A percentile compares a stretch with the other conserved stretches of the same genome.
phyloP scores from a whole-genome alignment of 768 basidiomycete genomes.

The Cystobasidium tubakii region DNA sequence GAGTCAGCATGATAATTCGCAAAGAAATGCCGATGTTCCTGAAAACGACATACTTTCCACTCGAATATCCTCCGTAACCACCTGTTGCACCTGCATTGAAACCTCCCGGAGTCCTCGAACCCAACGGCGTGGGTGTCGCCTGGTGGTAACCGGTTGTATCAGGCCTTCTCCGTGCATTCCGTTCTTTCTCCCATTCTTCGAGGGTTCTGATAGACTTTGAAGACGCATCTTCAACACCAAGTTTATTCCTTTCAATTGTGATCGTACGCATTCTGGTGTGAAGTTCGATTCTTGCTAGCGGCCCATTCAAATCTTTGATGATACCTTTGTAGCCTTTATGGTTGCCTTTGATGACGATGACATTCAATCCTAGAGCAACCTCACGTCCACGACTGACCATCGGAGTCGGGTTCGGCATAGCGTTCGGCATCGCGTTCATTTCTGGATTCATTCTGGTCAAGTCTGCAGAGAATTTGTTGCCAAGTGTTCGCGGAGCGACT shows the following conservation, averaged over 20 bases:
- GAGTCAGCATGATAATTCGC: neutral
- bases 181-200: neutral
- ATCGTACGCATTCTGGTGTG: slow-evolving; percentile 80
- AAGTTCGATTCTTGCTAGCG: slow-evolving; percentile 81
- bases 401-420: slow-evolving; percentile 16
- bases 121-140: neutral
- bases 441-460: slow-evolving; percentile 67
- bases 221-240: neutral
- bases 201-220: neutral
- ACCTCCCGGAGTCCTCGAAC: slow-evolving; percentile 39
- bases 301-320: slow-evolving; percentile 91
- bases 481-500: slow-evolving; percentile 64
- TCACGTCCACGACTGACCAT: slow-evolving; percentile 37
- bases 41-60: slow-evolving; percentile 50
- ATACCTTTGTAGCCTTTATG: slow-evolving; percentile 85
- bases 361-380: slow-evolving; percentile 57
- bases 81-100: slow-evolving; percentile 42
- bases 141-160: neutral
- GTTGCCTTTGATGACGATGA: slow-evolving; percentile 75
- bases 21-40: neutral
- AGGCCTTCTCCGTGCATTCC: neutral
- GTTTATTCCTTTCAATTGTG: slow-evolving; percentile 54
- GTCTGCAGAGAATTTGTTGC: slow-evolving; percentile 62
- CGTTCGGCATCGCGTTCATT: slow-evolving; percentile 57
- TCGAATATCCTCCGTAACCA: slow-evolving; percentile 46